Conservation (phyloP, 352 stramenopile species). For the Globisporangium alternatum region DNA sequence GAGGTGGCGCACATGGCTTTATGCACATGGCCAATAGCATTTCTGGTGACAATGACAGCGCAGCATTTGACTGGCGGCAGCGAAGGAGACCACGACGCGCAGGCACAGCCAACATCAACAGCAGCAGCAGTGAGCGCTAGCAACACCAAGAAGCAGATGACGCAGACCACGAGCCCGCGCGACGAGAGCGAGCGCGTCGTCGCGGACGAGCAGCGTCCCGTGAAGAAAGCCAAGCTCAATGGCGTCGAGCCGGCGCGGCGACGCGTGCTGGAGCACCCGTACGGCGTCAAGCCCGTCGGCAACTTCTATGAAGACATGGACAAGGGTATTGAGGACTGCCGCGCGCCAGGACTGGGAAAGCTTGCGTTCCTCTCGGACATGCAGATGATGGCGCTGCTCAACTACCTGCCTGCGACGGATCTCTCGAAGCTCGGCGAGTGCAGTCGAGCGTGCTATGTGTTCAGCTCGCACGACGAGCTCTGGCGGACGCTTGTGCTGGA, state of each 20-base stretch:
- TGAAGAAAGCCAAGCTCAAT: constrained; percentile 11
- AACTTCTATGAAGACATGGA: constrained; percentile 72
- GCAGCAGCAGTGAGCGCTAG: not conserved
- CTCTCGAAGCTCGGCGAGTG: constrained; percentile 40
- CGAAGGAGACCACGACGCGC: not conserved
- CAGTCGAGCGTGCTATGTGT: constrained; percentile 72
- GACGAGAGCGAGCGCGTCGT: constrained; percentile 14
- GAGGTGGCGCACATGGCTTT: not conserved
- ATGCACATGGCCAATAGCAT: constrained; percentile 7
- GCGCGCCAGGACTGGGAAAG: constrained; percentile 46
- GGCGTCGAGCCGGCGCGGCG: not conserved
- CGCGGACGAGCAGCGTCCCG: not conserved
- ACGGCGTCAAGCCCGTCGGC: constrained; percentile 79
- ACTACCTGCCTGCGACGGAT: constrained; percentile 47
- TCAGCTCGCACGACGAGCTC: constrained; percentile 73
- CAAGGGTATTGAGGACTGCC: constrained; percentile 63
- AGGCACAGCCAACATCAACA: not conserved
- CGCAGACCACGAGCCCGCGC: constrained; percentile 1
- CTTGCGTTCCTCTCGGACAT: constrained; percentile 60
- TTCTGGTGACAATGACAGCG: constrained; percentile 13
- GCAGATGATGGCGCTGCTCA: constrained; percentile 61
- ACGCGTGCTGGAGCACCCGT: constrained; percentile 52
- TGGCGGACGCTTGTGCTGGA: constrained; percentile 80
- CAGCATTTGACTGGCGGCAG: constrained; percentile 9
- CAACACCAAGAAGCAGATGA: not conserved